Evolutionary conservation across 2,329 filamentous ascomycete species (phyloP), one percentile per base, ranked within the genome.

Genomic region (Penicillium decumbens): DNA sequence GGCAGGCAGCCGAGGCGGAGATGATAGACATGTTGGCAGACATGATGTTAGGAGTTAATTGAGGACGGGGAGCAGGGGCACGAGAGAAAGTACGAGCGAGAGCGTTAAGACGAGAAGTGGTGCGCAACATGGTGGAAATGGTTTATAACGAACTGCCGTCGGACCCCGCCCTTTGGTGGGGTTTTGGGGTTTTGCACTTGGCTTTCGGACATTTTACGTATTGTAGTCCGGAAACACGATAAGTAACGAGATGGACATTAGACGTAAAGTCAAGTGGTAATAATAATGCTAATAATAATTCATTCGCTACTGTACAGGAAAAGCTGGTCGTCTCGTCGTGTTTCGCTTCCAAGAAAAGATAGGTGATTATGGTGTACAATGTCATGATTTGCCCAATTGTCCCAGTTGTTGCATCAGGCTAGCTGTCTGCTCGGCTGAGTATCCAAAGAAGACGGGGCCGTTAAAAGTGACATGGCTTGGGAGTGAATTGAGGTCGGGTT

Each of bases 391-490:
- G 18, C 55, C 55, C 39, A 55, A 18, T 4, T 50, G 53, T 10
- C 58, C 59, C 18, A 74, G 79, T 47, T 82, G 77, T 58, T 87
- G 83, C 75, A 95, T 80, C 44, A 95, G 79, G 47, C 81, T 77
- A 23, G 88, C 80, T n/a, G 88, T 87, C 65, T 95, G 85, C 51
- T 95, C 88, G 53, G 89, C 80, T 8, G 86, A 83, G 63, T 95
- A 96, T 0, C 92, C 92, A 61, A 97, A 89, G 64, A 96, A 96
- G 0, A 96, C 90, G 0, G 92, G 92, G 0, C 92, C 92, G 7
- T 88, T 95, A 65, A 96, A 95, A 0, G 95, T 77, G 80, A 96
- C 87, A 60, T 87, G 85, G 8, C 88, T 81, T 8, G 63, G 41
- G 60, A 65, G 33, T 3, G 57, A 43, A 15, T 51, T 43, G 42